Percentiles rank a stretch among this genome's conserved stretches.
Evolutionary conservation across 176 grass and related monocot genomes (phyloP).

Genomic region (Cenchrus fungigraminus): DNA sequence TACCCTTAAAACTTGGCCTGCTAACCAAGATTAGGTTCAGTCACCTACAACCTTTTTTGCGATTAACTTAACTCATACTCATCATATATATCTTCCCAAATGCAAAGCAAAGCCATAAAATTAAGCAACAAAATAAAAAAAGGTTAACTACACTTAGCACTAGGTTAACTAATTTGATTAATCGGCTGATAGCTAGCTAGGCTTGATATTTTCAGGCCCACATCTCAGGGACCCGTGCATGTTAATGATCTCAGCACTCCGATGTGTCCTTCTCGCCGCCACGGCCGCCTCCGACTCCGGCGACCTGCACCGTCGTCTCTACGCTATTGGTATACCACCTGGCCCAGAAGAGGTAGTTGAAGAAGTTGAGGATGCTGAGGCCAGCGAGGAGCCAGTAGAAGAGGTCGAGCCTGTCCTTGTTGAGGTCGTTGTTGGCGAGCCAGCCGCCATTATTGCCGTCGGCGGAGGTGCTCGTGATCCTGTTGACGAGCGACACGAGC

Average conservation of each 20-base stretch:
- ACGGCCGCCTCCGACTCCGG: constrained; percentile 33
- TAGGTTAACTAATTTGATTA: constrained; percentile 40
- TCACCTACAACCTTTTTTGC: neutral
- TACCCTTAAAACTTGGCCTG: neutral
- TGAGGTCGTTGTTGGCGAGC: constrained; percentile 87
- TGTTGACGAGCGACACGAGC: constrained; percentile 79
- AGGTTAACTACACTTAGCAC: constrained; percentile 23
- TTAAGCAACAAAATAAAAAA: neutral
- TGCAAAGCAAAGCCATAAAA: constrained; percentile 16
- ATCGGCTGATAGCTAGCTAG: neutral
- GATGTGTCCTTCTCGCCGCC: constrained; percentile 42
- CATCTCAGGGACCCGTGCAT: neutral
- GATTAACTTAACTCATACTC: constrained; percentile 35
- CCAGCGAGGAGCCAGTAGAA: constrained; percentile 86
- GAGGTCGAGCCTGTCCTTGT: constrained; percentile 86
- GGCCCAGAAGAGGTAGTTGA: constrained; percentile 84
- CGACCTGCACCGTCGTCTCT: constrained; percentile 49
- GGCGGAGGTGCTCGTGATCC: constrained; percentile 29
- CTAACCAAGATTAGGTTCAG: constrained; percentile 21
- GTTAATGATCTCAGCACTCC: constrained; percentile 16
- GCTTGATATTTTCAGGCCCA: neutral
- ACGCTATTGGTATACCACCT: constrained; percentile 74
- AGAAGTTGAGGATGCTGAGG: constrained; percentile 85
- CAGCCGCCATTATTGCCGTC: constrained; percentile 36
- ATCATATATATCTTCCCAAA: neutral